A percentile compares a stretch with the other conserved stretches of the same genome.
Evolutionary conservation across 352 stramenopile genomes (phyloP).

Genomic region (Phytopythium litorale): DNA sequence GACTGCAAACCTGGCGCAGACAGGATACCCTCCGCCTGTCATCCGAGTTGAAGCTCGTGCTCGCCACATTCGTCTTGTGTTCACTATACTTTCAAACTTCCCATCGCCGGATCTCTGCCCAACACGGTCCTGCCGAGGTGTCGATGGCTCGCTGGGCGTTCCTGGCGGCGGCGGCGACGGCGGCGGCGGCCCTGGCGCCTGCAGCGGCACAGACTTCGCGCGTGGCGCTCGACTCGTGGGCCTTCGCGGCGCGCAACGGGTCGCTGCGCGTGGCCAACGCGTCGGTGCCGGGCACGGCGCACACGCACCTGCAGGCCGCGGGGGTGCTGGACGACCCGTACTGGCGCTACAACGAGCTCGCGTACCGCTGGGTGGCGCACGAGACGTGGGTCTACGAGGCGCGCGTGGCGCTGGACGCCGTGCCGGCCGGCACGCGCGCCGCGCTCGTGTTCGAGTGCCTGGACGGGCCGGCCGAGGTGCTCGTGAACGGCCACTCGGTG

Average conservation of each 20-base stretch:
- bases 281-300: slow-evolving; percentile 61
- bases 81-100: too few relatives aligned
- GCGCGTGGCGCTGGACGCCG: slow-evolving; percentile 22
- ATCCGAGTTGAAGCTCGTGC: too few relatives aligned
- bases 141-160: background rate
- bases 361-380: slow-evolving; percentile 56
- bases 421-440: background rate
- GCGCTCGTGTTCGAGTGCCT: slow-evolving; percentile 62
- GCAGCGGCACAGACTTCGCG: slow-evolving; percentile 9
- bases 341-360: slow-evolving; percentile 66
- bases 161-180: too few relatives aligned
- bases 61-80: too few relatives aligned
- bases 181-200: background rate
- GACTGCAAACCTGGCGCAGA: too few relatives aligned
- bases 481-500: slow-evolving; percentile 58
- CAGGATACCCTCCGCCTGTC: too few relatives aligned
- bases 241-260: slow-evolving; percentile 49
- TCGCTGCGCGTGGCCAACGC: slow-evolving; percentile 48
- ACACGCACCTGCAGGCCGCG: slow-evolving; percentile 62
- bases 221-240: slow-evolving; percentile 42
- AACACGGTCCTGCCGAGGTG: too few relatives aligned
- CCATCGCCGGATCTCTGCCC: too few relatives aligned
- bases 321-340: slow-evolving; percentile 67
- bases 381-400: slow-evolving; percentile 80
- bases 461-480: slow-evolving; percentile 61